Percentiles rank a stretch among this genome's conserved stretches.
These are phyloP conservation scores for Eimeria sp. DNA, from an alignment of 169 alveolate species.

Conservation along the genomic window DNA sequence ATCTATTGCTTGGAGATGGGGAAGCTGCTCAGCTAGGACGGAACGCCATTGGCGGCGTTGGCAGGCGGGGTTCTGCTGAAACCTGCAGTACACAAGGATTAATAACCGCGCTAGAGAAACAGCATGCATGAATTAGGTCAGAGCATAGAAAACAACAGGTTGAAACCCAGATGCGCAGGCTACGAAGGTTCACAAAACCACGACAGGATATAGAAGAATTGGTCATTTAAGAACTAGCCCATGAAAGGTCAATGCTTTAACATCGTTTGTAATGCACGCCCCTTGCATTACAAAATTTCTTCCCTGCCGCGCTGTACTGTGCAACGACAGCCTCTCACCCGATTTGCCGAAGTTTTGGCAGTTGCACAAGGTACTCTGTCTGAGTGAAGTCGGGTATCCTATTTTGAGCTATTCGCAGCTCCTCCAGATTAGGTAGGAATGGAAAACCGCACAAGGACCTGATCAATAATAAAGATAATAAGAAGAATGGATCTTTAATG, in stretches of 20 bases:
- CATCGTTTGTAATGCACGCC: neutral
- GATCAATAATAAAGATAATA: neutral
- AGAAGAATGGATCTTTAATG: neutral
- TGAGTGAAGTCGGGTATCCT: slow-evolving; percentile 64
- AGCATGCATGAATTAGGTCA: neutral
- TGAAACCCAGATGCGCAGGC: neutral
- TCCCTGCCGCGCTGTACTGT: neutral
- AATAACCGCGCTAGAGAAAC: neutral
- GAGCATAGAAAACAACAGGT: neutral
- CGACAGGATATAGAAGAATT: neutral
- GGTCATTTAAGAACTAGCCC: neutral
- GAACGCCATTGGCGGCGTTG: slow-evolving; percentile 73
- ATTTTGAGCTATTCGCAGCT: slow-evolving; percentile 48
- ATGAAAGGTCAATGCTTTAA: neutral
- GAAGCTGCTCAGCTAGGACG: slow-evolving; percentile 50
- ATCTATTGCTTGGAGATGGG: slow-evolving; percentile 17
- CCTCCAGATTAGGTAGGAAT: slow-evolving; percentile 51
- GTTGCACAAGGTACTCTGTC: slow-evolving; percentile 49
- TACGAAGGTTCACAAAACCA: neutral
- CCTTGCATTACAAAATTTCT: neutral
- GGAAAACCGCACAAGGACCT: slow-evolving; percentile 60
- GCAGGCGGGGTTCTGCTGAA: slow-evolving; percentile 67
- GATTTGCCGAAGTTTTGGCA: slow-evolving; percentile 24
- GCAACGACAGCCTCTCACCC: neutral
- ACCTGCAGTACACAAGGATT: neutral